Percentiles rank a stretch among this genome's conserved stretches.
phyloP scores from a whole-genome alignment of 2,329 filamentous ascomycete species.

The Clarireedia paspali region DNA sequence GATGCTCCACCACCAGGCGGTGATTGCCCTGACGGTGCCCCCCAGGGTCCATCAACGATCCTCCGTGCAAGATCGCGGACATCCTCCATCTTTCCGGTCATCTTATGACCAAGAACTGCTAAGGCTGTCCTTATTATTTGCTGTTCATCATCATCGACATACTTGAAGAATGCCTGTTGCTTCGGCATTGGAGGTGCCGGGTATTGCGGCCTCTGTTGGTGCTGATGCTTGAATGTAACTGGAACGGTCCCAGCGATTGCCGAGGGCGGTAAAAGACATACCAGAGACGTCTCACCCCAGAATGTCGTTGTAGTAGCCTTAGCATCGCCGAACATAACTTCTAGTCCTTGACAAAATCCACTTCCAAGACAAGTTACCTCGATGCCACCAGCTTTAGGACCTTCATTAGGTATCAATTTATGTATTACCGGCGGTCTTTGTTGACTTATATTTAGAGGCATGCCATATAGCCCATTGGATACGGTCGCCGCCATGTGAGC shows the following conservation, averaged over 20 bases:
- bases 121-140: conserved; percentile 61
- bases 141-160: conserved; percentile 63
- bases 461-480: conserved; percentile 41
- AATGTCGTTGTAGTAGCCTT: conserved; percentile 56
- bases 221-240: conserved; percentile 50
- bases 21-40: conserved; percentile 35
- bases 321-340: conserved; percentile 75
- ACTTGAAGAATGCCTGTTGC: conserved; percentile 57
- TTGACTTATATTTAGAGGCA: conserved; percentile 42
- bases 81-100: conserved; percentile 55
- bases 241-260: conserved; percentile 49
- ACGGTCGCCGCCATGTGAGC: conserved; percentile 41
- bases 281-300: conserved; percentile 55
- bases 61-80: conserved; percentile 53
- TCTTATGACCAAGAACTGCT: conserved; percentile 55
- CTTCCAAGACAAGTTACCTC: conserved; percentile 81
- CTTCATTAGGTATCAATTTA: conserved; percentile 76
- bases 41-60: conserved; percentile 49
- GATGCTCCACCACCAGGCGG: conserved; percentile 38
- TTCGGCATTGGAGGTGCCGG: conserved; percentile 38
- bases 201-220: conserved; percentile 35
- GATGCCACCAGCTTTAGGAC: conserved; percentile 73
- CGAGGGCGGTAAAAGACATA: conserved; percentile 55
- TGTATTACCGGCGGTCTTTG: conserved; percentile 61
- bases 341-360: conserved; percentile 69